These are phyloP conservation scores for Cercospora janseana DNA, from an alignment of 2,329 filamentous ascomycete genomes.

Conservation along the genomic window DNA sequence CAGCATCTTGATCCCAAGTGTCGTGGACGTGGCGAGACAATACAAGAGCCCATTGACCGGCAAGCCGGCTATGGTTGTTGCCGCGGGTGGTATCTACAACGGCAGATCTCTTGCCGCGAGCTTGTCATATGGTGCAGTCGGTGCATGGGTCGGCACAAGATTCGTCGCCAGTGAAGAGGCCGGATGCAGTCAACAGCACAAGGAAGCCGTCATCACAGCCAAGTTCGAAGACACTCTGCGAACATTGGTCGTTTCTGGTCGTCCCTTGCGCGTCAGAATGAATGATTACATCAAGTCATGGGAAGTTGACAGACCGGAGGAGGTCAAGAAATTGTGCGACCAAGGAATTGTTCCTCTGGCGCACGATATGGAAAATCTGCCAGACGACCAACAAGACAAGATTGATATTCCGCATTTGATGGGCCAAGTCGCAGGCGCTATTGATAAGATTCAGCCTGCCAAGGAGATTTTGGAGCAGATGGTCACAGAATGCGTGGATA, in stretches of 20 bases:
- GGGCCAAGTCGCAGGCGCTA: conserved; percentile 85
- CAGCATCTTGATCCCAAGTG: conserved; percentile 80
- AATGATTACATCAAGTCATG: conserved; percentile 82
- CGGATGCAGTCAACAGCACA: conserved; percentile 76
- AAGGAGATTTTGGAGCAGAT: conserved; percentile 85
- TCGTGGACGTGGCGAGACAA: conserved; percentile 75
- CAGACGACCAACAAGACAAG: conserved; percentile 68
- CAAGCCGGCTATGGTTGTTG: conserved; percentile 72
- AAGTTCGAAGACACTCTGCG: conserved; percentile 75
- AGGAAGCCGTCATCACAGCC: conserved; percentile 77
- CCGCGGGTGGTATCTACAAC: conserved; percentile 83
- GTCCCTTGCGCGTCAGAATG: conserved; percentile 74
- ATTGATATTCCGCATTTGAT: conserved; percentile 86
- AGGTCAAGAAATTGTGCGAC: conserved; percentile 72
- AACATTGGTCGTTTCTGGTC: conserved; percentile 77
- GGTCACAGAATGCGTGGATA: conserved; percentile 71
- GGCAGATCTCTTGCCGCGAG: conserved; percentile 76
- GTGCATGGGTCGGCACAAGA: conserved; percentile 91
- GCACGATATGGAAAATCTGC: conserved; percentile 60
- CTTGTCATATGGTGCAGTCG: conserved; percentile 82
- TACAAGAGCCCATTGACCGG: conserved; percentile 73
- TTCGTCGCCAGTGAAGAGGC: conserved; percentile 85
- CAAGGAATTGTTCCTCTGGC: conserved; percentile 76
- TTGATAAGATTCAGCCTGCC: conserved; percentile 75
- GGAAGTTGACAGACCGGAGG: conserved; percentile 68